Evolutionary conservation across 345 rosid genomes (phyloP).

Genomic region (Microthlaspi erraticum): DNA sequence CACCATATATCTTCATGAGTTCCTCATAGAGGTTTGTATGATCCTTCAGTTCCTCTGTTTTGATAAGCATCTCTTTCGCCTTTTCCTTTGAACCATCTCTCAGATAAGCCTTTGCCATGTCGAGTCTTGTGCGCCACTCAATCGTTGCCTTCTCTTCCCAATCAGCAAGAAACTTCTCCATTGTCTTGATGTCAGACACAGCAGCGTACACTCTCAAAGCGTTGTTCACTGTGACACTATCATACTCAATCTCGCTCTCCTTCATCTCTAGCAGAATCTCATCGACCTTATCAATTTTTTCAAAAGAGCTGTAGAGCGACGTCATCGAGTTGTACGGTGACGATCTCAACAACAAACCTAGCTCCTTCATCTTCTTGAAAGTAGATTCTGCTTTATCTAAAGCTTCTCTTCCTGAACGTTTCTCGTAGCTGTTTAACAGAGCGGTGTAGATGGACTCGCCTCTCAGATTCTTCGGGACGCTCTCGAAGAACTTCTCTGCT

Average conservation of each 20-base stretch:
- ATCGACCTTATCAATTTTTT: background rate
- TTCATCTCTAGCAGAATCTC: slow-evolving; percentile 11
- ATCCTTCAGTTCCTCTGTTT: background rate
- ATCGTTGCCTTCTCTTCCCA: background rate
- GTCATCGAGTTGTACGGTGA: slow-evolving; percentile 5
- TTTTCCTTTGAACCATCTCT: background rate
- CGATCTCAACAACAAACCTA: slow-evolving; percentile 10
- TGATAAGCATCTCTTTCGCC: slow-evolving; percentile 14
- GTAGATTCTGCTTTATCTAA: background rate
- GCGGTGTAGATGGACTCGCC: background rate
- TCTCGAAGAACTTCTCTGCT: slow-evolving; percentile 20
- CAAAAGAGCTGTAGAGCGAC: background rate
- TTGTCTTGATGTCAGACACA: background rate
- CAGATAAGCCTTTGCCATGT: slow-evolving; percentile 28
- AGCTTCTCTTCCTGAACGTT: background rate
- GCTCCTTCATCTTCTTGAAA: slow-evolving; percentile 18
- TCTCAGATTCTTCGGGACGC: background rate
- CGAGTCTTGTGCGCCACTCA: background rate
- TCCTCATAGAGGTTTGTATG: background rate
- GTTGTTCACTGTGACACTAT: slow-evolving; percentile 15
- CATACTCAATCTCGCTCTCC: background rate
- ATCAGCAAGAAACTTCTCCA: background rate
- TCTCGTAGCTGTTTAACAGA: background rate
- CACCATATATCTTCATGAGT: slow-evolving; percentile 27
- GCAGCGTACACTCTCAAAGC: slow-evolving; percentile 4